Evolutionary conservation across 2,329 filamentous ascomycete genomes (phyloP), one percentile per base, ranked within the genome.

Genomic region (Lecanicillium sp.): DNA sequence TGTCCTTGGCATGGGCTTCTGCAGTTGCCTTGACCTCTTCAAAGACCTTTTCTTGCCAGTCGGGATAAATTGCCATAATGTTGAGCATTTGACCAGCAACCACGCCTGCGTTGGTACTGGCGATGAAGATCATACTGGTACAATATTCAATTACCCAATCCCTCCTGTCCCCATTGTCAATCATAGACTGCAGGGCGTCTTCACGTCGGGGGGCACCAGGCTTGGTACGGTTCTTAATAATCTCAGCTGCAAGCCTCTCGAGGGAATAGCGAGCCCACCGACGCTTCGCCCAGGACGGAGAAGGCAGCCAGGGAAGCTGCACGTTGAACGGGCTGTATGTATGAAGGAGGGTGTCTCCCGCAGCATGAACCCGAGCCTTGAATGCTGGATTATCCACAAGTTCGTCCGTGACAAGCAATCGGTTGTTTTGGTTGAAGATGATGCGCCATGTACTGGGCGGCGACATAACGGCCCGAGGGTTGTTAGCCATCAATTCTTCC

Each of bases 21-120:
- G 33, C 33, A 13, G 11, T 14, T 15, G 33, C 19, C 12, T 25
- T 3, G 19, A 35, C 19, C 19, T 35, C 33, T 20, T 15, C n/a
- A 9, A 14, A 35, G 6, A 35, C n/a, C 33, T 25, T 35, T n/a
- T 35, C 33, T 25, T 35, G 33, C 33, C 33, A 35, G 17, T 35
- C 33, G 9, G 33, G 33, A 35, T 35, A 22, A 5, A 25, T 4
- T 5, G 18, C 17, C 13, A 35, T 35, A 9, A 14, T 35, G 9
- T 35, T 35, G 6, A 35, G 11, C 4, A 27, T 12, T 9, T 14
- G 12, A 25, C 11, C 11, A 8, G 14, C 17, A n/a, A 35, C 12
- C 11, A 22, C 16, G 19, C 14, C 11, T n/a, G 33, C 19, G 16
- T 35, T 35, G 7, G 33, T 15, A 11, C 5, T 15, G 6, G 33